A percentile compares a stretch with the other conserved stretches of the same genome.
Evolutionary conservation across 305 asterid genomes (phyloP).

Genomic region (Vinca major): DNA sequence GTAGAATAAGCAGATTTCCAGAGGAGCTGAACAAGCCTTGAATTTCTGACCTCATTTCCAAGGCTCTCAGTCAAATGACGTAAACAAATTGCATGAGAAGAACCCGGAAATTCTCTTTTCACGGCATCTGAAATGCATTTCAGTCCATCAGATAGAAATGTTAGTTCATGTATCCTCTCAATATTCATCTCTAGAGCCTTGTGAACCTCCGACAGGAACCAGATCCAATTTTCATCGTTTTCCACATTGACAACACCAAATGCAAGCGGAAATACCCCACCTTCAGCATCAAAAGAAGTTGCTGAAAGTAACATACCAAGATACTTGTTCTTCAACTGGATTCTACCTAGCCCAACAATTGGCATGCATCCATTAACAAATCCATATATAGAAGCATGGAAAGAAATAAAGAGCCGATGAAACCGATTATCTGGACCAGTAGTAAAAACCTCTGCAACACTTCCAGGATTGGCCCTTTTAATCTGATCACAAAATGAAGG

Average conservation of each 20-base stretch:
- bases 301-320: constrained; percentile 61
- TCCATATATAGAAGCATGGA: constrained; percentile 52
- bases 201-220: constrained; percentile 35
- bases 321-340: constrained; percentile 60
- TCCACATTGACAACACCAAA: constrained; percentile 59
- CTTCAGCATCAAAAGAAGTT: constrained; percentile 63
- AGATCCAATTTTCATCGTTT: constrained; percentile 55
- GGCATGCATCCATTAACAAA: constrained; percentile 57
- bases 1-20: constrained; percentile 66
- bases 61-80: constrained; percentile 59
- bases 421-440: constrained; percentile 51
- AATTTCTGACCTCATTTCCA: constrained; percentile 55
- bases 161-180: constrained; percentile 37
- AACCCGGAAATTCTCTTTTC: constrained; percentile 38
- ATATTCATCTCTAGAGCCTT: constrained; percentile 48
- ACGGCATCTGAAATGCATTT: constrained; percentile 51
- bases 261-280: constrained; percentile 63
- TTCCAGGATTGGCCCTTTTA: constrained; percentile 46
- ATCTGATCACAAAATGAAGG: constrained; percentile 64
- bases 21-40: constrained; percentile 53
- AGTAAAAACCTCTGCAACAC: constrained; percentile 58
- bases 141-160: constrained; percentile 52
- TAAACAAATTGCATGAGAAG: constrained; percentile 52
- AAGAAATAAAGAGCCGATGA: constrained; percentile 55
- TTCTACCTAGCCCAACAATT: constrained; percentile 45